Percentiles rank a stretch among this genome's conserved stretches.
Evolutionary conservation across 2,329 filamentous ascomycete genomes (phyloP).

Genomic region (Cladosporium sp.): DNA sequence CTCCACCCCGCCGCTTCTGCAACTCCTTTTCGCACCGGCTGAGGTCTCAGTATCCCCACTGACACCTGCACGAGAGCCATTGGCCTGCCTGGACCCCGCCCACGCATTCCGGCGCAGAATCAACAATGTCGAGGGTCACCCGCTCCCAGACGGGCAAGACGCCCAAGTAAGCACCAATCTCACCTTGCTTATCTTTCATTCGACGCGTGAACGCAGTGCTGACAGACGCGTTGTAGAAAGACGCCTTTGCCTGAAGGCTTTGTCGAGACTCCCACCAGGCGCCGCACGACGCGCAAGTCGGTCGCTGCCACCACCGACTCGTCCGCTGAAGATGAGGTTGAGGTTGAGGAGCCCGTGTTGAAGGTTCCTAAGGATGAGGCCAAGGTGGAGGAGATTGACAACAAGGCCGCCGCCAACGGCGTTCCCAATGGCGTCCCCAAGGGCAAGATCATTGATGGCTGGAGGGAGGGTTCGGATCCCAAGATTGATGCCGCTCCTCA

Average conservation of each 20-base stretch:
- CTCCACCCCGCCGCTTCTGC: neutral
- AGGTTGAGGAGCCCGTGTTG: slow-evolving; percentile 14
- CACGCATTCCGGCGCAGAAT: slow-evolving; percentile 1
- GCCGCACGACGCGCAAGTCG: slow-evolving; percentile 41
- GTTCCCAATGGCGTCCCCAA: slow-evolving; percentile 35
- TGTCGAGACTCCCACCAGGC: slow-evolving; percentile 45
- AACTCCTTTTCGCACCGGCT: neutral
- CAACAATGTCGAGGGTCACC: slow-evolving; percentile 33
- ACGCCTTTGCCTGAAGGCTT: slow-evolving; percentile 41
- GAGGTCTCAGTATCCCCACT: neutral
- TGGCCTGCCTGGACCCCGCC: slow-evolving; percentile 6
- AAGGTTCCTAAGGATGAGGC: slow-evolving; percentile 10
- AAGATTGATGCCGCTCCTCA: slow-evolving; percentile 46
- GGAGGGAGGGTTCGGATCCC: slow-evolving; percentile 34
- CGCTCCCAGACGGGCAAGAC: slow-evolving; percentile 47
- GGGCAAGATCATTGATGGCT: slow-evolving; percentile 36
- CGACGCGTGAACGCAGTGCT: neutral
- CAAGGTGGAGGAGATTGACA: slow-evolving; percentile 14
- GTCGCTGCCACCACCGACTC: slow-evolving; percentile 24
- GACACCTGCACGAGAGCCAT: slow-evolving; percentile 3
- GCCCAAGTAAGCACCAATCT: slow-evolving; percentile 36
- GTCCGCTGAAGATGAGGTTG: slow-evolving; percentile 22
- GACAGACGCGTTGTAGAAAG: slow-evolving; percentile 26
- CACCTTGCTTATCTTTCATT: neutral
- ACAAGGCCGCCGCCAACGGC: slow-evolving; percentile 27